Evolutionary conservation across 352 stramenopile genomes (phyloP).

Genomic region (Phytophthora fragariae): DNA sequence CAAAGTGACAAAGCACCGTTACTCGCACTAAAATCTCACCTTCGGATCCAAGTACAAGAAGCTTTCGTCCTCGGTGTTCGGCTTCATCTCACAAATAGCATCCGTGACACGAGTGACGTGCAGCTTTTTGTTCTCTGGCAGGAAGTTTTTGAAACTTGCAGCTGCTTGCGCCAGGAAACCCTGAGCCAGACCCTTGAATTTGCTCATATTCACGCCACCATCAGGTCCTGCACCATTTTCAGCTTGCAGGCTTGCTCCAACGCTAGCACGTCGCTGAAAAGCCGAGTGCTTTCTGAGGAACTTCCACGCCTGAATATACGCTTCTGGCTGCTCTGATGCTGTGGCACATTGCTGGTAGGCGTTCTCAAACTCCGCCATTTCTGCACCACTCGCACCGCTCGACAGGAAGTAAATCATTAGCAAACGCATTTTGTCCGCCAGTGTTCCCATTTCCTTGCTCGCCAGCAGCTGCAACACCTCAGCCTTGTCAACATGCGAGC

Average conservation of each 20-base stretch:
- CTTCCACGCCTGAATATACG: constrained; percentile 70
- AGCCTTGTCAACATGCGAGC: constrained; percentile 69
- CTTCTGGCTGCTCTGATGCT: constrained; percentile 42
- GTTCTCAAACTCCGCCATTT: constrained; percentile 83
- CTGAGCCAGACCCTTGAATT: constrained; percentile 87
- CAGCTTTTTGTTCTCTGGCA: constrained; percentile 90
- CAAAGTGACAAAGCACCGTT: not conserved
- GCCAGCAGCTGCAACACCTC: constrained; percentile 79
- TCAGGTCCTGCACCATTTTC: constrained; percentile 37
- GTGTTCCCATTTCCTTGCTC: constrained; percentile 66
- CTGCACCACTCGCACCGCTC: constrained; percentile 65
- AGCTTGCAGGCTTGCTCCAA: constrained; percentile 56
- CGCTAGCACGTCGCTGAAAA: constrained; percentile 82
- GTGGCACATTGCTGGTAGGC: constrained; percentile 69
- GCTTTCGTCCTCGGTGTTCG: constrained; percentile 84
- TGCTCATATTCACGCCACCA: constrained; percentile 74
- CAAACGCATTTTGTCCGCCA: constrained; percentile 86
- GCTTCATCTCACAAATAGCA: constrained; percentile 82
- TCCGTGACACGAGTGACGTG: constrained; percentile 85
- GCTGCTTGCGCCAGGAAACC: constrained; percentile 83
- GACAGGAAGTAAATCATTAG: constrained; percentile 91
- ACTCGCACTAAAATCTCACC: constrained; percentile 28
- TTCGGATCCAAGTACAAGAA: constrained; percentile 91
- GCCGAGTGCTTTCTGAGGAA: constrained; percentile 86
- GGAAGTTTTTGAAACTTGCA: constrained; percentile 88